phyloP scores from a whole-genome alignment of 163 green algal species.

The Coccomyxa subellipsoidea region DNA sequence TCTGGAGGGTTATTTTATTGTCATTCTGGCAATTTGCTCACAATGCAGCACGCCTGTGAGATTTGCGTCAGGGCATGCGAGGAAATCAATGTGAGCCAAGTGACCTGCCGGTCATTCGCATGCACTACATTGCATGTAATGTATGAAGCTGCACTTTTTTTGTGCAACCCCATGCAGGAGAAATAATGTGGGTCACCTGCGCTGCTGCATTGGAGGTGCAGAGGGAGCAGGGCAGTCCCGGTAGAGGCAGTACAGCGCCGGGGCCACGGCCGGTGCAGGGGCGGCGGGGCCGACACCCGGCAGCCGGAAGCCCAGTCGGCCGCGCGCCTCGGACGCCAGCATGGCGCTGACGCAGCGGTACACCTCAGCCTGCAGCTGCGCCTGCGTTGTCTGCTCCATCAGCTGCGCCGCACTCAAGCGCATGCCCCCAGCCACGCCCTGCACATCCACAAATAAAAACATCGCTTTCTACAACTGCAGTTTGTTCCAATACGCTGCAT shows the following conservation, averaged over 20 bases:
- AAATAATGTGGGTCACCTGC: neutral
- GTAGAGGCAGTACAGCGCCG: neutral
- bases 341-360: neutral
- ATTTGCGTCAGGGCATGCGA: neutral
- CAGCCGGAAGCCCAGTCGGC: neutral
- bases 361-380: constrained; percentile 2
- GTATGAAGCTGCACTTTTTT: neutral
- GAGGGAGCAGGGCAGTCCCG: neutral
- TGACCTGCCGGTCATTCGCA: neutral
- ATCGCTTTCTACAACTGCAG: too few relatives aligned
- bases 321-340: neutral
- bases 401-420: neutral
- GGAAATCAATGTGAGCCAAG: neutral
- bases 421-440: neutral
- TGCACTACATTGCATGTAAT: neutral
- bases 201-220: neutral
- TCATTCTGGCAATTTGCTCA: neutral
- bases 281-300: neutral
- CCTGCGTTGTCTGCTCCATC: neutral
- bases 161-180: neutral
- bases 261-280: neutral
- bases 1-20: neutral
- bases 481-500: too few relatives aligned
- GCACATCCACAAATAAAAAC: too few relatives aligned
- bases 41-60: neutral